A percentile compares a stretch with the other conserved stretches of the same genome.
These are phyloP conservation scores for Phytophthora capsici DNA, from an alignment of 352 stramenopile genomes.

Conservation along the genomic window DNA sequence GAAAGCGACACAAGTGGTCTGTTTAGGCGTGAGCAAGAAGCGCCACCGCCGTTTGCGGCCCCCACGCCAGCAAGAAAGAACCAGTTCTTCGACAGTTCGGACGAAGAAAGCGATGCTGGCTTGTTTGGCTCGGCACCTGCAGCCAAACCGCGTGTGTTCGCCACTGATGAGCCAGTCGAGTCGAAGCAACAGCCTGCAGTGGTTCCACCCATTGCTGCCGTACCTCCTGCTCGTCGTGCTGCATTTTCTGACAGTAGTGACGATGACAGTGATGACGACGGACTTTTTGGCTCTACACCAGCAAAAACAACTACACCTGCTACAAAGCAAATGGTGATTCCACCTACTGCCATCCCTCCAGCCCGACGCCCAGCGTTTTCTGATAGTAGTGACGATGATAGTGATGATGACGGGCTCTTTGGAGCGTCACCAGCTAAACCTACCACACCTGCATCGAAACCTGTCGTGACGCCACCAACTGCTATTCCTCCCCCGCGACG, in stretches of 20 bases:
- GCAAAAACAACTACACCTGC: no score
- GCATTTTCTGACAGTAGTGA: slow-evolving; percentile 34
- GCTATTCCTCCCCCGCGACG: slow-evolving; percentile 1
- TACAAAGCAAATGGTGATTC: no score
- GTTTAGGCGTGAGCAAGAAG: neutral
- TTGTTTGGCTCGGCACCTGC: slow-evolving; percentile 52
- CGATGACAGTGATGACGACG: no score
- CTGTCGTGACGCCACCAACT: neutral
- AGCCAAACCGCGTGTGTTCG: slow-evolving; percentile 29
- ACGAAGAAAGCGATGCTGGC: slow-evolving; percentile 66
- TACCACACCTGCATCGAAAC: neutral
- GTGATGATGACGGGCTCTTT: slow-evolving; percentile 4
- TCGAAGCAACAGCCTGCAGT: slow-evolving; percentile 31
- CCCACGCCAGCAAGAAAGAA: slow-evolving; percentile 39
- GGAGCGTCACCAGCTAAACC: neutral
- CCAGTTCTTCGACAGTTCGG: slow-evolving; percentile 65
- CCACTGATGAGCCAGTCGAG: slow-evolving; percentile 28
- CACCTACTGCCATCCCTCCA: neutral
- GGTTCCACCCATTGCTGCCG: slow-evolving; percentile 34
- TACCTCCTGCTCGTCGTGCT: slow-evolving; percentile 38
- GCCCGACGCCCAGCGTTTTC: slow-evolving; percentile 6
- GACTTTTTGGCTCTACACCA: no score
- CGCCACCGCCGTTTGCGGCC: slow-evolving; percentile 28
- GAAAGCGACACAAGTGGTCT: slow-evolving; percentile 11
- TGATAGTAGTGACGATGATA: slow-evolving; percentile 3